A percentile compares a stretch with the other conserved stretches of the same genome.
Evolutionary conservation across 1,284 basidiomycete genomes (phyloP).

Genomic region (Microbotryum intermedium): DNA sequence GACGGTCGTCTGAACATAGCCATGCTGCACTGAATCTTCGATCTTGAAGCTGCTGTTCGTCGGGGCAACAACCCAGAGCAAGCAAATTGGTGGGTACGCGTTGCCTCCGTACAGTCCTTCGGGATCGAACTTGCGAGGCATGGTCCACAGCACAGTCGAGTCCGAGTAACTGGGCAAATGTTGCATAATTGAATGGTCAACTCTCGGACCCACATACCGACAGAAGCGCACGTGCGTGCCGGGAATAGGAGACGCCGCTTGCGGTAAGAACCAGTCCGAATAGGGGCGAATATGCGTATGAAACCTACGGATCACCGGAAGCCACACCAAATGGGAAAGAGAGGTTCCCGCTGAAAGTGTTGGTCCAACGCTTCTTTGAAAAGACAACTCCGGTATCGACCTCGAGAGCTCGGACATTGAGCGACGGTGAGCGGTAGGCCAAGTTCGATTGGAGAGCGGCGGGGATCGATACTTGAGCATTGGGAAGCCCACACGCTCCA

Average conservation of each 20-base stretch:
- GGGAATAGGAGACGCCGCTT: too few relatives aligned
- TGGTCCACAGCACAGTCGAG: slow-evolving; percentile 56
- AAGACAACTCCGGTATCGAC: slow-evolving; percentile 26
- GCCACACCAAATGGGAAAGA: slow-evolving; percentile 41
- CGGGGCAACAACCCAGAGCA: slow-evolving; percentile 48
- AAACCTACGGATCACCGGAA: slow-evolving; percentile 48
- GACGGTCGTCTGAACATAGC: slow-evolving; percentile 34
- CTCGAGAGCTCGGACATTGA: slow-evolving; percentile 21
- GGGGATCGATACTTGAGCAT: background rate
- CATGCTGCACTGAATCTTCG: slow-evolving; percentile 3
- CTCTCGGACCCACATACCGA: background rate
- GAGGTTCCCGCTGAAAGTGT: slow-evolving; percentile 34
- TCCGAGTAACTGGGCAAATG: slow-evolving; percentile 41
- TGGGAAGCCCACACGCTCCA: too few relatives aligned
- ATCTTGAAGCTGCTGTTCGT: slow-evolving; percentile 41
- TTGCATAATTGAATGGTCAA: background rate
- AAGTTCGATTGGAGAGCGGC: slow-evolving; percentile 20
- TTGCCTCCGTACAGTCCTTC: slow-evolving; percentile 6
- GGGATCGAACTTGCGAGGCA: slow-evolving; percentile 14
- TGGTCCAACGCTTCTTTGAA: slow-evolving; percentile 23
- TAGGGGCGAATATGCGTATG: background rate
- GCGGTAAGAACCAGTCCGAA: too few relatives aligned
- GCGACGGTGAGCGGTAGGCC: slow-evolving; percentile 34
- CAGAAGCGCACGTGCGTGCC: background rate
- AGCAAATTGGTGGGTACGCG: slow-evolving; percentile 12